Conservation (phyloP, 2,329 filamentous ascomycete species). For the Fusarium setosum region DNA sequence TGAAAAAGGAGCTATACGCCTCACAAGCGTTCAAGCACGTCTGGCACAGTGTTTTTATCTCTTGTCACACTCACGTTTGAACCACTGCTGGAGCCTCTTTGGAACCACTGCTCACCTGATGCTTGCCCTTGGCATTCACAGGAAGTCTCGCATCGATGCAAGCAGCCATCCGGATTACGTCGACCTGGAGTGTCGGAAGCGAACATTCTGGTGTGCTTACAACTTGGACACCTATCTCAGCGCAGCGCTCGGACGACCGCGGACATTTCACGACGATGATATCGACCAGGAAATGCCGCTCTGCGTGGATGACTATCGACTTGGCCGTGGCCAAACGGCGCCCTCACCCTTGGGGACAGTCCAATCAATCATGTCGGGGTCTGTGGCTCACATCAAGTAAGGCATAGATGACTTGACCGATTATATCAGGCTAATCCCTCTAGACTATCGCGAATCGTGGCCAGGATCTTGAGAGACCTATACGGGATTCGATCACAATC, state of each 20-base stretch:
- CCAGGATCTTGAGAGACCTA: slow-evolving; percentile 48
- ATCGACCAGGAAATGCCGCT: slow-evolving; percentile 71
- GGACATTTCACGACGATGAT: slow-evolving; percentile 72
- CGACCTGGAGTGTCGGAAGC: slow-evolving; percentile 52
- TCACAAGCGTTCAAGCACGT: slow-evolving; percentile 53
- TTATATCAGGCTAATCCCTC: slow-evolving; percentile 42
- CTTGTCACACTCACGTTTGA: slow-evolving; percentile 55
- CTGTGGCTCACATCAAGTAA: slow-evolving; percentile 50
- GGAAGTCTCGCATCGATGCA: slow-evolving; percentile 38
- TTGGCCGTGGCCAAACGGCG: slow-evolving; percentile 35
- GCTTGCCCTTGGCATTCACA: slow-evolving; percentile 53
- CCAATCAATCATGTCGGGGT: slow-evolving; percentile 45
- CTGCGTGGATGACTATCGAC: slow-evolving; percentile 64
- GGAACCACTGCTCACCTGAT: slow-evolving; percentile 49
- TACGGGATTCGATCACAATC: slow-evolving; percentile 50
- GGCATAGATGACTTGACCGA: slow-evolving; percentile 53
- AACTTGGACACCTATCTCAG: slow-evolving; percentile 73
- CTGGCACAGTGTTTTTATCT: slow-evolving; percentile 55
- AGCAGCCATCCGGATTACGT: slow-evolving; percentile 31
- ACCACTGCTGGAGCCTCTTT: slow-evolving; percentile 58
- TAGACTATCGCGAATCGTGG: slow-evolving; percentile 48
- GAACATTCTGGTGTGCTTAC: slow-evolving; percentile 74
- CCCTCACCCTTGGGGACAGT: neutral
- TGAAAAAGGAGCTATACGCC: slow-evolving; percentile 50
- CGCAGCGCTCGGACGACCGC: slow-evolving; percentile 69